Evolutionary conservation across 208 protist genomes (phyloP), one percentile per base, ranked within the genome.

Genomic region (Wallacemonas sp.): DNA sequence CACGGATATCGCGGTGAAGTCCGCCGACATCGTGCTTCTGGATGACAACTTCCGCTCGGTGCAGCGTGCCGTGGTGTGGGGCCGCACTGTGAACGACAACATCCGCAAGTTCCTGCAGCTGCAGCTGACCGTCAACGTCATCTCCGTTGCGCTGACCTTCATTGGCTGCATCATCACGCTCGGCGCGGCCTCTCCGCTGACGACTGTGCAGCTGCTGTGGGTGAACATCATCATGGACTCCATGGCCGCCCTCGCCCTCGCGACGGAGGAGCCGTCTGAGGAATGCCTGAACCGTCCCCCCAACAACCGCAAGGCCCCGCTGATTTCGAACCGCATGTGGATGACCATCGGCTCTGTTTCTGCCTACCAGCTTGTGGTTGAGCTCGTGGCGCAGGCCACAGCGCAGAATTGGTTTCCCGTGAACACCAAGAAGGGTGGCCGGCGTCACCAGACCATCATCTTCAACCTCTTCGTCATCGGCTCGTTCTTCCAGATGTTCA

Each of bases 201-300:
- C 86, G 55, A 94, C 96, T 48, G 83, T 99, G 65, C 98, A 99
- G 88, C 87, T 99, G 23, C 83, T 99, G 57, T 99, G 98, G 98
- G 95, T 99, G 39, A 99, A 99, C 70, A 72, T 99, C 27, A 99
- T 99, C 87, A 99, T 99, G 98, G 98, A 99, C 80, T 98, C 98
- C 16, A 71, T 99, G 26, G 98, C 97, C 27, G 96, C 98, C 1
- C 87, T 99, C 0, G 97, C 98, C 24, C 81, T 99, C 2, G 98
- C 93, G 23, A 99, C 98, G 19, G 97, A 99, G 85, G 68, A 88
- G 57, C 98, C 98, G 23, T 81, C 75, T 2, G 86, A 95, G 70
- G 76, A 81, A n/a, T 92, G 86, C 57, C 74, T 96, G 67, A 57
- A 61, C 29, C 79, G 85, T 33, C 74, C 71, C 21, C 90, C 88